A percentile compares a stretch with the other conserved stretches of the same genome.
These are phyloP conservation scores for Phaeosphaeriaceae sp. DNA, from an alignment of 2,329 filamentous ascomycete species.

Conservation along the genomic window DNA sequence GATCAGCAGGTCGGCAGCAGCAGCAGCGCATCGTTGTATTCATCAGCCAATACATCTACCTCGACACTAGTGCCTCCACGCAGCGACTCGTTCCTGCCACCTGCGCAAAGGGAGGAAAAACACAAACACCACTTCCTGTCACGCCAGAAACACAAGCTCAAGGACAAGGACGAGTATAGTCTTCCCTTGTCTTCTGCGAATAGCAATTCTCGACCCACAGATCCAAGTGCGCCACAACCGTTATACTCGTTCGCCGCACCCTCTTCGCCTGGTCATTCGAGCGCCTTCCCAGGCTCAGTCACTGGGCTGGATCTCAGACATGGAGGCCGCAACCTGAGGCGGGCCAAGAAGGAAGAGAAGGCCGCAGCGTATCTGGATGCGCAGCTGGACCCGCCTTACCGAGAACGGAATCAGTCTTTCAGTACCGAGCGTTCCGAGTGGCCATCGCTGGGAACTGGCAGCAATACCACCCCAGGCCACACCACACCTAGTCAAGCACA, in stretches of 20 bases:
- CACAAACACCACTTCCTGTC: constrained; percentile 79
- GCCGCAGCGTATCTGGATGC: constrained; percentile 48
- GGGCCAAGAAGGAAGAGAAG: constrained; percentile 69
- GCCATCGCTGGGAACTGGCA: constrained; percentile 33
- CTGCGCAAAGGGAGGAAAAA: constrained; percentile 73
- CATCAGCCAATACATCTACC: constrained; percentile 75
- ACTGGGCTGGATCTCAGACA: constrained; percentile 80
- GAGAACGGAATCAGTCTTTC: constrained; percentile 48
- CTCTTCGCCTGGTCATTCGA: constrained; percentile 70
- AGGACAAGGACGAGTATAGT: constrained; percentile 71
- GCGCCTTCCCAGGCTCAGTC: constrained; percentile 79
- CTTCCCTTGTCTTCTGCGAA: constrained; percentile 76
- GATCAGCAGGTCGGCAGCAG: constrained; percentile 62
- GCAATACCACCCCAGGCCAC: constrained; percentile 31
- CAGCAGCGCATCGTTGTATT: constrained; percentile 70
- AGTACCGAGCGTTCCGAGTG: constrained; percentile 48
- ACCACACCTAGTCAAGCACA: constrained; percentile 35
- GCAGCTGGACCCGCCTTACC: constrained; percentile 38
- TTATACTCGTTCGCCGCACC: constrained; percentile 81
- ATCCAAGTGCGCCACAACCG: constrained; percentile 75
- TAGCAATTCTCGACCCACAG: constrained; percentile 77
- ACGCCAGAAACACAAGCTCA: constrained; percentile 78
- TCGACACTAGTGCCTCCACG: constrained; percentile 72
- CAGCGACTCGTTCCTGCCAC: constrained; percentile 42
- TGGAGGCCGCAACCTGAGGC: constrained; percentile 75